Base-by-base conservation (phyloP, 1,284 basidiomycete species). In the Melampsora larici-populina region DNA sequence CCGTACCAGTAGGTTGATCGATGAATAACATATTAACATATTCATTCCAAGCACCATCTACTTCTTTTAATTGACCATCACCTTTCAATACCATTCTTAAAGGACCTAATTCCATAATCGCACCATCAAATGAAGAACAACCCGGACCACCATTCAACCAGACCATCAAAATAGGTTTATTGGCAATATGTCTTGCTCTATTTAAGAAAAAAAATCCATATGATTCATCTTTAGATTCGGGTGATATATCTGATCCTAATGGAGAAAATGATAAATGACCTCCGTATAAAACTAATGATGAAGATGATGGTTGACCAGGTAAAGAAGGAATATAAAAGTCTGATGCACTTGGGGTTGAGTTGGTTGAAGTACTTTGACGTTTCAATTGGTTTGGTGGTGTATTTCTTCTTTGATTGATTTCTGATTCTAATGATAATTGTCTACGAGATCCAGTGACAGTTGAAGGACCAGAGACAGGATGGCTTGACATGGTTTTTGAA, bases 91-190 rank as follows among this genome's bases (percentile, higher is more conserved):
- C 80, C 66, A 83, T 78, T 40, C 82, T 70, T 76, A 94, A 96
- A 4, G 96, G 95, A 0, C 96, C 96, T 26, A 96, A 87, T 82
- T 99, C 96, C 94, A 99, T 97, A 90, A 99, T 91, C 46, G 94
- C 87, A 6, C 96, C 96, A 82, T 99, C 96, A 83, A 99, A 97
- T 2, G 92, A 94, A 0, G 94, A 97, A 84, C 96, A 99, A 51
- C 97, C 96, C 24, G 93, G 95, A 24, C 92, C 96, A 60, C 93
- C 92, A 84, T 98, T 98, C 83, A 97, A 93, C 96, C 96, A 99
- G 82, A 98, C 92, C 82, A 98, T 88, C 17, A 97, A 85, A 43
- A 95, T 87, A 82, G 94, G 90, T 84, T 89, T 92, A 81, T 96
- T 94, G 15, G 94, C 93, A 11, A 87, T 87, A 79, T 93, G 88